These are phyloP conservation scores for Fusarium anthophilum DNA, from an alignment of 2,329 filamentous ascomycete genomes.

Conservation along the genomic window DNA sequence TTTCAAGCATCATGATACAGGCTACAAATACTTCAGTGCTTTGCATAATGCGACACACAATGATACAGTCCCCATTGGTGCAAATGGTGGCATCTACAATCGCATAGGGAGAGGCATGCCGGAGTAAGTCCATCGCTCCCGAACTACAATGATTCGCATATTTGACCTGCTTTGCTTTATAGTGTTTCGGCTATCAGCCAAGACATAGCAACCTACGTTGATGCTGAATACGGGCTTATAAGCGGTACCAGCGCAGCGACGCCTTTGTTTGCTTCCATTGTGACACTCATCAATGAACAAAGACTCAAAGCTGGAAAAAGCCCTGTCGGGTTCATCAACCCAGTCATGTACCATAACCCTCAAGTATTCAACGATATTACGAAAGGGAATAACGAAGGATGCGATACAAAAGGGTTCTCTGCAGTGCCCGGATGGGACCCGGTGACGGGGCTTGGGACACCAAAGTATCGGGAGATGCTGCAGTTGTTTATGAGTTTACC, in stretches of 20 bases:
- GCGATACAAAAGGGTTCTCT: not conserved
- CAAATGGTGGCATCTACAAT: not conserved
- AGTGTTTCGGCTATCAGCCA: not conserved
- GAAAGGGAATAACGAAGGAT: not conserved
- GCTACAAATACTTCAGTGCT: not conserved
- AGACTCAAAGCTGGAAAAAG: not conserved
- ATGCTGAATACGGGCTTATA: not conserved
- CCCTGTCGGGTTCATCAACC: not conserved
- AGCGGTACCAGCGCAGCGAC: not conserved
- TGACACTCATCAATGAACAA: not conserved
- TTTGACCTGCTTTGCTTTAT: accelerated
- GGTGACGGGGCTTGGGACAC: not conserved
- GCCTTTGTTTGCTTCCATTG: not conserved
- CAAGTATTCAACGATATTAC: not conserved
- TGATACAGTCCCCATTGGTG: not conserved
- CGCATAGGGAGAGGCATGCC: not conserved
- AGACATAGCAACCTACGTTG: not conserved
- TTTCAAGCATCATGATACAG: not conserved
- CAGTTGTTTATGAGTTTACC: not conserved
- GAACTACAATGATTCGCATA: accelerated
- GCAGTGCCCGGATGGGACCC: not conserved
- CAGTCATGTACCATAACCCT: not conserved
- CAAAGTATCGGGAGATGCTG: not conserved
- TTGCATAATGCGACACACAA: not conserved
- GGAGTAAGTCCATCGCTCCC: not conserved